A percentile compares a stretch with the other conserved stretches of the same genome.
These are phyloP conservation scores for Salmacisia buchloeana DNA, from an alignment of 1,284 basidiomycete species.

Conservation along the genomic window DNA sequence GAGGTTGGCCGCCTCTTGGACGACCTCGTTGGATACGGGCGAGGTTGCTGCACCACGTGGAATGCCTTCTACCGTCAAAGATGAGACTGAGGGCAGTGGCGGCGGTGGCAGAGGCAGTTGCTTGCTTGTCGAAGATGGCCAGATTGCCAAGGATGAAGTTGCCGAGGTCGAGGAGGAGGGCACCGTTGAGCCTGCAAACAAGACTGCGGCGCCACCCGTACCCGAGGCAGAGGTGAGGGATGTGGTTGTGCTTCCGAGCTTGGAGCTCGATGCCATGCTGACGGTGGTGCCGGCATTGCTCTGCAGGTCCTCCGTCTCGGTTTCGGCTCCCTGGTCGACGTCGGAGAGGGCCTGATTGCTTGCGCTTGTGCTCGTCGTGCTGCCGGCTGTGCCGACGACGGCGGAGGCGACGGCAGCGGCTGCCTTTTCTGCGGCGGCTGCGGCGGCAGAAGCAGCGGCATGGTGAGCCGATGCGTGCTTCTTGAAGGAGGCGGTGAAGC, in stretches of 20 bases:
- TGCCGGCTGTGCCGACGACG: too few relatives aligned
- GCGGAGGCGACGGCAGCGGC: too few relatives aligned
- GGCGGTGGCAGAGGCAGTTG: neutral
- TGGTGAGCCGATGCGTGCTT: neutral
- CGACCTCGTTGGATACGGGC: constrained; percentile 6
- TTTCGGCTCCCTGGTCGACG: neutral
- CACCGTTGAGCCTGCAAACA: too few relatives aligned
- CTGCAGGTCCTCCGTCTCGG: neutral
- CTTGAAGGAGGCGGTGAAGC: neutral
- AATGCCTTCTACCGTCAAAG: neutral
- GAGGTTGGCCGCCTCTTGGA: neutral
- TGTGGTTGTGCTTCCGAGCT: neutral
- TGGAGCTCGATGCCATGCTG: constrained; percentile 6
- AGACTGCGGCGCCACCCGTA: too few relatives aligned
- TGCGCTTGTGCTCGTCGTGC: neutral
- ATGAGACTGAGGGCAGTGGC: too few relatives aligned
- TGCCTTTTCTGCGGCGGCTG: too few relatives aligned
- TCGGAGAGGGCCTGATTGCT: neutral
- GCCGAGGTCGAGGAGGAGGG: too few relatives aligned
- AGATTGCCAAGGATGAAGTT: too few relatives aligned
- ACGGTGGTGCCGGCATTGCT: neutral
- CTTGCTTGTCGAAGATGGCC: neutral
- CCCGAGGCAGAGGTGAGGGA: neutral
- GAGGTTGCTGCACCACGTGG: neutral
- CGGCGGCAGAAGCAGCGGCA: neutral